Evolutionary conservation across 305 asterid genomes (phyloP), one percentile per base, ranked within the genome.

Genomic region (Fraxinus velutina): DNA sequence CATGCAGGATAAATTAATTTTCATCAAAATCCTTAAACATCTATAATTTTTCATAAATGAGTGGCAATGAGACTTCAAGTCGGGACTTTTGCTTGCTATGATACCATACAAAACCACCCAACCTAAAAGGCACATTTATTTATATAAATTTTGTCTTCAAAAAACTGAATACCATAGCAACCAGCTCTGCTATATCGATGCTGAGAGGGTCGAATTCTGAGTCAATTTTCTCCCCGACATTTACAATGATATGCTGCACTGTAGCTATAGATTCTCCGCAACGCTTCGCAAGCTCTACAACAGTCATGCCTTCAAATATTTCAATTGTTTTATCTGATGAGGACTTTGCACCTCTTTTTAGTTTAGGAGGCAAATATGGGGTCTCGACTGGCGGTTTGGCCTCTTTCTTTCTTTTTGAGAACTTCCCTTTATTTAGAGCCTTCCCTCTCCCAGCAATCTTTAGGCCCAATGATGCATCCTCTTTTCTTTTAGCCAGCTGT

Each of bases 271-370:
- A 82, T 86, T 90, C 94, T 82, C 98, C 98, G 87, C 97, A 91
- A 74, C 91, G 97, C 84, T 93, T 87, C 73, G 99, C 91, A 75
- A 96, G 94, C 91, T 96, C 99, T 80, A 78, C 52, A 81, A 90
- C 83, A 27, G 97, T 85, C 89, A 96, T 96, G 83, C 98, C 99
- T 79, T 96, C 99, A 77, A 96, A 96, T 85, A 96, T 94, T 83
- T 96, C 97, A 76, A 96, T 84, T 36, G 94, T 93, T 88, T 87
- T 94, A 83, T 89, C 91, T 17, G 89, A 82, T 71, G 84, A 88
- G 79, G 94, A 86, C 83, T 88, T 93, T 71, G 88, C 85, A 75
- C 84, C 83, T 84, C 86, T 87, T 85, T 74, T 86, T 30, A 90
- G 84, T 87, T 88, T 94, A 22, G 97, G 95, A 79, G 99, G 97